These are phyloP conservation scores for Botrytis galanthina DNA, from an alignment of 2,329 filamentous ascomycete species.

Conservation along the genomic window DNA sequence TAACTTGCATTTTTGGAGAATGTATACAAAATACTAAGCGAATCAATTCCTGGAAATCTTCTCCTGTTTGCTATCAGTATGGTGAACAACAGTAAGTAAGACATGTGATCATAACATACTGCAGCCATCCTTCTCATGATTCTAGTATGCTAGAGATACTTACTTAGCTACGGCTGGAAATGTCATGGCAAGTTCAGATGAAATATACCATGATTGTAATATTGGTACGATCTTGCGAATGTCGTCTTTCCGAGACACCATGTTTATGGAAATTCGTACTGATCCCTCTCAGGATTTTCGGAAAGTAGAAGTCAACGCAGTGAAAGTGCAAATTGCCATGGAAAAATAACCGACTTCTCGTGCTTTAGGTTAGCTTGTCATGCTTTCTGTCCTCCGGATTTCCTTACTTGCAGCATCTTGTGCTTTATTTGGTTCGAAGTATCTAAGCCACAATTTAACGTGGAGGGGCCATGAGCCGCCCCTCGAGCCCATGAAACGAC, in stretches of 20 bases:
- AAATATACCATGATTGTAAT: slow-evolving; percentile 1
- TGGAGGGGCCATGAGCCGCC: slow-evolving; percentile 6
- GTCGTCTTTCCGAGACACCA: slow-evolving; percentile 18
- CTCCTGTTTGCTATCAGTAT: background rate
- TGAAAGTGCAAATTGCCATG: slow-evolving; percentile 2
- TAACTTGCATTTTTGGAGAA: slow-evolving; percentile 10
- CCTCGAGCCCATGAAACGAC: slow-evolving; percentile 14
- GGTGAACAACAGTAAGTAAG: slow-evolving; percentile 12
- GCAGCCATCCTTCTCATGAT: slow-evolving; percentile 18
- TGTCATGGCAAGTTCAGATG: slow-evolving; percentile 21
- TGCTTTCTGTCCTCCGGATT: slow-evolving; percentile 16
- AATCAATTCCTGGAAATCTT: background rate
- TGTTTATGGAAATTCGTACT: background rate
- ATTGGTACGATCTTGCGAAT: slow-evolving; percentile 17
- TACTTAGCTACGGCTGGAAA: background rate
- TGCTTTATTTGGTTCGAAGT: slow-evolving; percentile 11
- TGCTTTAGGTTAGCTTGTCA: slow-evolving; percentile 7
- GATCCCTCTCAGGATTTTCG: background rate
- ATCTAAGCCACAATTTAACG: slow-evolving; percentile 14
- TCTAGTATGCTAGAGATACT: slow-evolving; percentile 4
- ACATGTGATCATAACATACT: slow-evolving; percentile 21
- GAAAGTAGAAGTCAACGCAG: background rate
- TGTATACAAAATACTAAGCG: background rate
- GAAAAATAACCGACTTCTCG: slow-evolving; percentile 2
- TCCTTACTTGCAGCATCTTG: slow-evolving; percentile 15